Percentiles rank a stretch among this genome's conserved stretches.
Conservation (phyloP, 1,139 yeast species). For the Scheffersomyces parashehatae region DNA sequence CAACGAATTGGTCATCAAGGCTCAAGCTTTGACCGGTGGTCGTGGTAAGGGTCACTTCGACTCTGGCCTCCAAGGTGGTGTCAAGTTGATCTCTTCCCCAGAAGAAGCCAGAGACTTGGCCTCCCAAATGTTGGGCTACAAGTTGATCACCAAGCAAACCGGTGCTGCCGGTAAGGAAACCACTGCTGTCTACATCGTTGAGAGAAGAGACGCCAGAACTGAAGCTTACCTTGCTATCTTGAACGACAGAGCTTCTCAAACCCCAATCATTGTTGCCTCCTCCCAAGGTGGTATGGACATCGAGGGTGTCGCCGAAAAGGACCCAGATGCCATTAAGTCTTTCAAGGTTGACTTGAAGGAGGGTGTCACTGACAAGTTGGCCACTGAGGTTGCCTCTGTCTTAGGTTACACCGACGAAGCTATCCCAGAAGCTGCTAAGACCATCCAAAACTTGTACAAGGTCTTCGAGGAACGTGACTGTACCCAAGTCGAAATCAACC, state of each 20-base stretch:
- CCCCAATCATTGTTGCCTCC: conserved; percentile 93
- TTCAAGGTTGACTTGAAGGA: conserved; percentile 74
- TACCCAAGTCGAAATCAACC: conserved; percentile 98
- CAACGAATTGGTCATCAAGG: conserved; percentile 89
- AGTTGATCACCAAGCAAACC: conserved; percentile 95
- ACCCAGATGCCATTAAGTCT: conserved; percentile 91
- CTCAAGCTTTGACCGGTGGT: conserved; percentile 99
- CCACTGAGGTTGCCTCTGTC: conserved; percentile 71
- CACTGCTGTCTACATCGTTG: conserved; percentile 93
- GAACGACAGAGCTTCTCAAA: conserved; percentile 89
- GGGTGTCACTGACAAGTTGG: conserved; percentile 81
- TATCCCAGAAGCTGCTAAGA: conserved; percentile 81
- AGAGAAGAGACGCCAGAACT: conserved; percentile 88
- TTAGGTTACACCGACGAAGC: conserved; percentile 84
- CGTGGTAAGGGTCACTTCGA: conserved; percentile 99
- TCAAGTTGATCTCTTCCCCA: conserved; percentile 81
- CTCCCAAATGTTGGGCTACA: conserved; percentile 86
- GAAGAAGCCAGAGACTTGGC: conserved; percentile 88
- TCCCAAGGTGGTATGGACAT: conserved; percentile 99
- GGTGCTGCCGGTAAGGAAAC: conserved; percentile 98
- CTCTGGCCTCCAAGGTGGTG: conserved; percentile 96
- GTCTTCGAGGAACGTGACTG: conserved; percentile 91
- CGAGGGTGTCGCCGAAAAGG: conserved; percentile 94
- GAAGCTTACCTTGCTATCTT: conserved; percentile 95
- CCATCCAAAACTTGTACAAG: conserved; percentile 83